phyloP scores from a whole-genome alignment of 768 basidiomycete genomes.

The Mycena crocata region DNA sequence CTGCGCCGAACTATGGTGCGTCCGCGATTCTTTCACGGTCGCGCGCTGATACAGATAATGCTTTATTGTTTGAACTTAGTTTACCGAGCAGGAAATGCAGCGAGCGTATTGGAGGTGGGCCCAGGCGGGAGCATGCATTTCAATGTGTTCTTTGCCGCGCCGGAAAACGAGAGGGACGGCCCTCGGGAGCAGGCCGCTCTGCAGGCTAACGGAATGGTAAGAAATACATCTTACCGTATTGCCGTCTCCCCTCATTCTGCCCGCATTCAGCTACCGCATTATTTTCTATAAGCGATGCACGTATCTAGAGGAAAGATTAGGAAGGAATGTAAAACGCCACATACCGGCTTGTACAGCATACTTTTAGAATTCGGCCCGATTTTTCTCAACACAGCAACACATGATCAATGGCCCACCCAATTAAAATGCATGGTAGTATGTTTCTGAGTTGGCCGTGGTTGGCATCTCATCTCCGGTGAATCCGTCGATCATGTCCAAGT shows the following conservation, averaged over 20 bases:
- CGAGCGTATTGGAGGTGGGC: slow-evolving; percentile 96
- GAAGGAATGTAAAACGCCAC: too few species aligned
- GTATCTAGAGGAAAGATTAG: background rate
- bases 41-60: background rate
- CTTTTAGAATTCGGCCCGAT: too few species aligned
- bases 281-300: slow-evolving; percentile 63
- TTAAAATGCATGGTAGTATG: too few species aligned
- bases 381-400: too few species aligned
- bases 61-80: background rate
- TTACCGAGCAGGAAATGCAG: slow-evolving; percentile 97
- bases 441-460: too few species aligned
- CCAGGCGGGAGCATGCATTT: slow-evolving; percentile 90
- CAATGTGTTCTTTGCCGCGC: slow-evolving; percentile 98
- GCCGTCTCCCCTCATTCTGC: background rate
- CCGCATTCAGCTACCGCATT: slow-evolving; percentile 74
- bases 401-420: too few species aligned
- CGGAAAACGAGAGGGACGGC: slow-evolving; percentile 95
- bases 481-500: too few species aligned
- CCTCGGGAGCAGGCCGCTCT: slow-evolving; percentile 82
- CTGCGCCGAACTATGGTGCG: slow-evolving; percentile 94
- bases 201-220: slow-evolving; percentile 77
- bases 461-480: too few species aligned
- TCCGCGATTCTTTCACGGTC: background rate
- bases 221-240: slow-evolving; percentile 33
- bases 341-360: too few species aligned